phyloP scores from a whole-genome alignment of 2,329 filamentous ascomycete species.

The Camptophora hylomeconis region DNA sequence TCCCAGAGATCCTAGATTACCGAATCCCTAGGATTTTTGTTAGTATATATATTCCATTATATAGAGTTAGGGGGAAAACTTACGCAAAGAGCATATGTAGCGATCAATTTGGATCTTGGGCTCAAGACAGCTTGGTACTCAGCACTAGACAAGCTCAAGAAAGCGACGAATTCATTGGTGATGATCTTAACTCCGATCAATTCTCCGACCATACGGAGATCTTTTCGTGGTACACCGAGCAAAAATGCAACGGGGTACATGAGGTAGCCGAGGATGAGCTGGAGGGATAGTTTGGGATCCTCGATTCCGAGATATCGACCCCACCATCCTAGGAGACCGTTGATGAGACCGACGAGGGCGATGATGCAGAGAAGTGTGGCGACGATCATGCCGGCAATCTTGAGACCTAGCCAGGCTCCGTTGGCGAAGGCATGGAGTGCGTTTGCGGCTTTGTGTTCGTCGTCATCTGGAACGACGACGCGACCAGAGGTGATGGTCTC shows the following conservation, averaged over 20 bases:
- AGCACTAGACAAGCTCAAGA: constrained; percentile 39
- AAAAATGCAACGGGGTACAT: constrained; percentile 69
- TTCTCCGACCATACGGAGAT: constrained; percentile 59
- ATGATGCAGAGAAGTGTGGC: constrained; percentile 74
- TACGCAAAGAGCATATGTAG: constrained; percentile 68
- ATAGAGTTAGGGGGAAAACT: constrained; percentile 15
- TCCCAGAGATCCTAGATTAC: constrained; percentile 76
- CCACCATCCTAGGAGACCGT: constrained; percentile 74
- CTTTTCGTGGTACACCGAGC: constrained; percentile 60
- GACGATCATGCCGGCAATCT: constrained; percentile 73
- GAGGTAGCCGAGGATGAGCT: constrained; percentile 64
- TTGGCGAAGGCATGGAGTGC: constrained; percentile 73
- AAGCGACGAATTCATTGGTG: constrained; percentile 73
- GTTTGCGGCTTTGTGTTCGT: constrained; percentile 64
- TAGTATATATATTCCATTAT: constrained; percentile 9
- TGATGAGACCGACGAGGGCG: constrained; percentile 58
- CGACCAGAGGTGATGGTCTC: constrained; percentile 72
- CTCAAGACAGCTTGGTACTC: constrained; percentile 47
- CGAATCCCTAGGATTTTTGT: constrained; percentile 41
- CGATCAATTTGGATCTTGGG: constrained; percentile 63
- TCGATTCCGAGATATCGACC: constrained; percentile 64
- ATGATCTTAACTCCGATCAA: constrained; percentile 80
- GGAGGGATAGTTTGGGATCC: constrained; percentile 55
- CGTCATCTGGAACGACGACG: constrained; percentile 67
- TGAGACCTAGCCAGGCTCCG: constrained; percentile 73